Evolutionary conservation across 2,329 filamentous ascomycete genomes (phyloP).

Genomic region (Paecilomyces fulvus): DNA sequence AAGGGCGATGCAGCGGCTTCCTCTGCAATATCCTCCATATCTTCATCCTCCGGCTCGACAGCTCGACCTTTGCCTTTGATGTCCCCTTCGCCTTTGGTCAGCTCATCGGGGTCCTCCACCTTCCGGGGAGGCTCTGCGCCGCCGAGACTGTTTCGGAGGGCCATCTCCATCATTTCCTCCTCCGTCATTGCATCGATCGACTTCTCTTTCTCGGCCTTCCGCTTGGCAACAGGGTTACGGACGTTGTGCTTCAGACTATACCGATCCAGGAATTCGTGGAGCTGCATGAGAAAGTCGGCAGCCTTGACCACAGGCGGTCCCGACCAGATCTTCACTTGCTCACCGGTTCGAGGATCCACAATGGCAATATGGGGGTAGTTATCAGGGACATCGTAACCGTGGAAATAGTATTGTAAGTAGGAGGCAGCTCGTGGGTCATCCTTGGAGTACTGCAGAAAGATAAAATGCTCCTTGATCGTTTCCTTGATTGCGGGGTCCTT

Average conservation of each 20-base stretch:
- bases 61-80: slow-evolving; percentile 43
- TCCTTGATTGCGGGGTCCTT: slow-evolving; percentile 72
- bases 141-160: slow-evolving; percentile 77
- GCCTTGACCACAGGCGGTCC: slow-evolving; percentile 69
- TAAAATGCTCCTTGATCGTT: slow-evolving; percentile 83
- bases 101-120: slow-evolving; percentile 73
- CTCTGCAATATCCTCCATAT: slow-evolving; percentile 28
- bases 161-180: slow-evolving; percentile 94
- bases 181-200: slow-evolving; percentile 88
- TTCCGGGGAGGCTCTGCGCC: slow-evolving; percentile 42
- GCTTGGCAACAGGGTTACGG: slow-evolving; percentile 83
- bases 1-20: slow-evolving; percentile 29
- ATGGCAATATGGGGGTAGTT: slow-evolving; percentile 96
- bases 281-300: slow-evolving; percentile 76
- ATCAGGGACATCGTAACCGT: slow-evolving; percentile 67
- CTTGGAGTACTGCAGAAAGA: slow-evolving; percentile 92
- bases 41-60: slow-evolving; percentile 23
- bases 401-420: slow-evolving; percentile 88
- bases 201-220: slow-evolving; percentile 61
- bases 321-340: slow-evolving; percentile 95
- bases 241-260: slow-evolving; percentile 83
- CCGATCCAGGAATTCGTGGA: slow-evolving; percentile 93
- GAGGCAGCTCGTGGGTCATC: slow-evolving; percentile 68
- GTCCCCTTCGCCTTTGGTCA: slow-evolving; percentile 59
- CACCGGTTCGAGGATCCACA: slow-evolving; percentile 87